Conservation (phyloP, 306 rosid species). For the Citrullus amarus region DNA sequence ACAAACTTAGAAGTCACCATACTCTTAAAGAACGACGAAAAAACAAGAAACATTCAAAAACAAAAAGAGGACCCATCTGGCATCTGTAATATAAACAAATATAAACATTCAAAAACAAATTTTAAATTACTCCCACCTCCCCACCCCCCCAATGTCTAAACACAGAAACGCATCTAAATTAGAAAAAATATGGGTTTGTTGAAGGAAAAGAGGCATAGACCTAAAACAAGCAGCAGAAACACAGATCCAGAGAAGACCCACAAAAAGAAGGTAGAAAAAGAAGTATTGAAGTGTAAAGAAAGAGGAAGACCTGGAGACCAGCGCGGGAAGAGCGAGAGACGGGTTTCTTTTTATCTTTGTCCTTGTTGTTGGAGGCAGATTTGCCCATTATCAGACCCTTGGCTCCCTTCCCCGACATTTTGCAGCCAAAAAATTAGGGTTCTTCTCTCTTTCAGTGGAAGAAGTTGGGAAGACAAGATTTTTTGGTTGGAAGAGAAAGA, state of each 20-base stretch:
- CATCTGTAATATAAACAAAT: not conserved
- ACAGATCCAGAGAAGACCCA: not conserved
- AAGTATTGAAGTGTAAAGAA: not conserved
- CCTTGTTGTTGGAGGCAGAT: constrained; percentile 15
- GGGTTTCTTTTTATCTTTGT: constrained; percentile 13
- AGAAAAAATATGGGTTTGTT: not conserved
- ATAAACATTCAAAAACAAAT: not conserved
- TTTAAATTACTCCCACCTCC: not conserved
- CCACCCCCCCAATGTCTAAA: not conserved
- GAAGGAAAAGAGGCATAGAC: not conserved
- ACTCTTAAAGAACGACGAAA: not conserved
- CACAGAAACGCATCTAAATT: not conserved
- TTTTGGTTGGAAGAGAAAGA: not conserved
- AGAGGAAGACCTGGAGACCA: constrained; percentile 11
- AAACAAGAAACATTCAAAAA: not conserved
- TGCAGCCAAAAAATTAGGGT: not conserved
- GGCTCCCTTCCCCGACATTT: constrained; percentile 18
- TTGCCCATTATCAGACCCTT: constrained; percentile 18
- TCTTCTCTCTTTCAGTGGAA: not conserved
- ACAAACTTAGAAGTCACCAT: not conserved
- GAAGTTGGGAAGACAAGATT: not conserved
- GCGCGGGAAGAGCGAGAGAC: constrained; percentile 16
- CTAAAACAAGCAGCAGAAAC: not conserved
- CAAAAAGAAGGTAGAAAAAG: not conserved
- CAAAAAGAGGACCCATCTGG: not conserved